A percentile compares a stretch with the other conserved stretches of the same genome.
Evolutionary conservation across 257 asterid species (phyloP).

Genomic region (Linaria vulgaris): DNA sequence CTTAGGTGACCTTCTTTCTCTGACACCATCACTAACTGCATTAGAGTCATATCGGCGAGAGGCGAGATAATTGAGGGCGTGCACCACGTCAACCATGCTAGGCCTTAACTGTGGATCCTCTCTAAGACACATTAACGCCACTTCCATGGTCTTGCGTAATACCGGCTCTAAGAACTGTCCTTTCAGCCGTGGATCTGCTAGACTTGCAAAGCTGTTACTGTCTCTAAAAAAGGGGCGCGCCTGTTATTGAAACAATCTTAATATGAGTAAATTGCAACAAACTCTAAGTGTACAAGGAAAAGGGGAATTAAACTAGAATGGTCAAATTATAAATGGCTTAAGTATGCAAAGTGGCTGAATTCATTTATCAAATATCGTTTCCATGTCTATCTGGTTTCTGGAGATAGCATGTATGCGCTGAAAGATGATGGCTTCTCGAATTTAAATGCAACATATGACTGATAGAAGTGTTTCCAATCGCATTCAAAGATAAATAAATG

Average conservation of each 20-base stretch:
- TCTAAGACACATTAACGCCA: conserved; percentile 36
- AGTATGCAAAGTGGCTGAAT: too few species aligned
- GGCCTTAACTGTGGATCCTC: conserved; percentile 34
- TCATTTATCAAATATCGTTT: too few species aligned
- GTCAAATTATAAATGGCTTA: too few species aligned
- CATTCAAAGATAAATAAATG: not conserved
- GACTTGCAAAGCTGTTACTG: conserved; percentile 13
- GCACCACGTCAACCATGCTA: conserved; percentile 30
- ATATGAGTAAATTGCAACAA: not conserved
- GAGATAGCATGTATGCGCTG: not conserved
- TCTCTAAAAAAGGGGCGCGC: conserved; percentile 39
- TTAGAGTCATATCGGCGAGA: conserved; percentile 4
- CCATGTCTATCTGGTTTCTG: not conserved
- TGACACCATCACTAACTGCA: conserved; percentile 10
- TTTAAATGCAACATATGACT: not conserved
- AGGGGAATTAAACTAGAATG: not conserved
- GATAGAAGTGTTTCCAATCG: not conserved
- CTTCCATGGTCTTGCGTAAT: conserved; percentile 30
- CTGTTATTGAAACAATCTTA: conserved; percentile 20
- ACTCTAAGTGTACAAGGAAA: not conserved
- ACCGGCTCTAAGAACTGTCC: conserved; percentile 29
- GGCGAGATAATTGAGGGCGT: conserved; percentile 29
- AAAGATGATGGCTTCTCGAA: not conserved
- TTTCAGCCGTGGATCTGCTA: conserved; percentile 35
- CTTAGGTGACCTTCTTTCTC: conserved; percentile 3